Evolutionary conservation across 163 green algal species (phyloP), one percentile per base, ranked within the genome.

Genomic region (Smithsoniella earleae): DNA sequence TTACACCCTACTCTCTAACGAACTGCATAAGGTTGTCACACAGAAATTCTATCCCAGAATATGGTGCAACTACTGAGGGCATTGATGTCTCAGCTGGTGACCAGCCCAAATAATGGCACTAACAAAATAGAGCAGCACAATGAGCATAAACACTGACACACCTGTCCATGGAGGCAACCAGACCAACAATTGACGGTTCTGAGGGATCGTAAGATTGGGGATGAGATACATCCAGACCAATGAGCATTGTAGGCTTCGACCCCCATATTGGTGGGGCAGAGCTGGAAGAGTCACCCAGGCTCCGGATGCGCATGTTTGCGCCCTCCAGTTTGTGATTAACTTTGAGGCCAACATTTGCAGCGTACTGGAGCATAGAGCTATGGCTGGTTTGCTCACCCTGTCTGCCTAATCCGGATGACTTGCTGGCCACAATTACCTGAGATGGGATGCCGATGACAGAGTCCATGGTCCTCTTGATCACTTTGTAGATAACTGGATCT

Each of bases 221-320:
- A 78, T 92, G 85, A 2, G 85, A 83, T 8, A 91, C 78, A 22
- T 89, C 86, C 0, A 79, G 79, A 18, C 82, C 84, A 63, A 90
- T 80, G 44, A 89, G 52, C 18, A 90, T 86, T 76, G 82, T 88
- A 34, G 83, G 78, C 20, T 75, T 77, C 36, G 28, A 55, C 36
- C 43, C 54, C 36, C 66, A 55, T 13, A 65, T 73, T 18, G 54
- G 31, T 38, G 46, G 28, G 6, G 37, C 58, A 16, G 3, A 40
- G 10, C 38, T 27, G 18, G 5, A n/a, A 3, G 3, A 33, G 31
- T 74, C 64, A 3, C 36, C 64, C 40, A 74, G 64, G 37, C 36
- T 28, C 36, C 31, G 36, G 64, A 81, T 40, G 28, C 73, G 30
- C 45, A 76, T 76, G 73, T 90, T 90, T 63, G 84, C 69, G 20